Evolutionary conservation across 2,329 filamentous ascomycete genomes (phyloP), one percentile per base, ranked within the genome.

Genomic region (Colletotrichum acutatum): DNA sequence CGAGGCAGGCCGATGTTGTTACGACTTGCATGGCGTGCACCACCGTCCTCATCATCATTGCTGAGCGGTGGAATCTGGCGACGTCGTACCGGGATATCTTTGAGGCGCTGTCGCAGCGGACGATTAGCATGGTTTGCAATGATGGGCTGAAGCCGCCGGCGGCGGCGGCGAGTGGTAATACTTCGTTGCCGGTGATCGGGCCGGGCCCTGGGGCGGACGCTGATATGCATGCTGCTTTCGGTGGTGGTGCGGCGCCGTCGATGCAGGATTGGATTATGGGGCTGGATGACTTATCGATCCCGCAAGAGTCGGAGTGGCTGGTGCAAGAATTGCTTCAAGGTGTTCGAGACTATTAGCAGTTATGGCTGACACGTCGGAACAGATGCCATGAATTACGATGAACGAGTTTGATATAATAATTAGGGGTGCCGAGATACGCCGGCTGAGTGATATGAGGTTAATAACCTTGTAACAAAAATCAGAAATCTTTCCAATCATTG

Each of bases 21-120:
- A 79, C 75, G 24, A 82, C 80, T 0, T 82, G 80, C 69, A 81
- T 79, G 76, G 80, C 79, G 2, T 83, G 82, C 72, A 81, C 76
- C 30, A 81, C 77, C 1, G 78, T 80, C 1, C 76, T 83, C 7
- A 77, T 81, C 42, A 81, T 83, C 53, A 80, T 83, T 11, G 80
- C 81, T 4, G 79, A 82, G 63, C 69, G 81, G 19, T 82, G 80
- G 80, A 78, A 66, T n/a, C 64, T 77, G 24, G 81, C 81, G 0
- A 76, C 78, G 0, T 66, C 79, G 0, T 83, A 82, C 71, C 76
- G 81, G 4, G 80, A 83, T 58, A 80, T 80, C 0, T 81, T 81
- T 32, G 79, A 81, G 66, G 42, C 76, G 0, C 72, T 81, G n/a
- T 78, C 79, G 0, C 74, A 78, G 46, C 66, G 75, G 5, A 80